Evolutionary conservation across 2,329 filamentous ascomycete genomes (phyloP).

Genomic region (Microcyclospora pomicola): DNA sequence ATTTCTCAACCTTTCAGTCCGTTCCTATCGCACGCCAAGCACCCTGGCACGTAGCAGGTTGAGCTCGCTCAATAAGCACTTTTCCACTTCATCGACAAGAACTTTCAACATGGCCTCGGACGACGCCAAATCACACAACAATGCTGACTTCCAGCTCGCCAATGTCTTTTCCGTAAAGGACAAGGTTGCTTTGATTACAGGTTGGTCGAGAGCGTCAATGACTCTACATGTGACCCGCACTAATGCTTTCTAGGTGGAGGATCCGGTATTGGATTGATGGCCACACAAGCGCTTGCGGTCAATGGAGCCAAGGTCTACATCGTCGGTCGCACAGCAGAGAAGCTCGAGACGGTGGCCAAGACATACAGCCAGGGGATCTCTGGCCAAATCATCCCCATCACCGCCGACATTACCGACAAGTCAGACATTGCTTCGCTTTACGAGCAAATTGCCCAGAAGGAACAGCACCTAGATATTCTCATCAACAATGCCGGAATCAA

Average conservation of each 20-base stretch:
- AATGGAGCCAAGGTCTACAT: constrained; percentile 35
- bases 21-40: no score
- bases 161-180: constrained; percentile 26
- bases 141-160: constrained; percentile 21
- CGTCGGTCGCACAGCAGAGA: constrained; percentile 33
- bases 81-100: no score
- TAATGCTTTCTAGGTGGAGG: constrained; percentile 25
- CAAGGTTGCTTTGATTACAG: constrained; percentile 29
- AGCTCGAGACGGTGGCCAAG: constrained; percentile 33
- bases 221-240: neutral
- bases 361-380: constrained; percentile 30
- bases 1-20: no score
- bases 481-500: constrained; percentile 35
- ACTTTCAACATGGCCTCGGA: constrained; percentile 16
- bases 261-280: constrained; percentile 35
- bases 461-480: constrained; percentile 32
- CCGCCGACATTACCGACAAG: constrained; percentile 32
- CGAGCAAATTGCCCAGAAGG: constrained; percentile 29
- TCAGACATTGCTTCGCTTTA: constrained; percentile 29
- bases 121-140: constrained; percentile 18
- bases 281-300: constrained; percentile 22
- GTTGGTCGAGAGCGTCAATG: neutral
- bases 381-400: constrained; percentile 34
- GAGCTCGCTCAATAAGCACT: neutral
- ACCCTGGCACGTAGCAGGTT: no score